Conservation (phyloP, 1,284 basidiomycete genomes). For the Sanghuangporus baumii region DNA sequence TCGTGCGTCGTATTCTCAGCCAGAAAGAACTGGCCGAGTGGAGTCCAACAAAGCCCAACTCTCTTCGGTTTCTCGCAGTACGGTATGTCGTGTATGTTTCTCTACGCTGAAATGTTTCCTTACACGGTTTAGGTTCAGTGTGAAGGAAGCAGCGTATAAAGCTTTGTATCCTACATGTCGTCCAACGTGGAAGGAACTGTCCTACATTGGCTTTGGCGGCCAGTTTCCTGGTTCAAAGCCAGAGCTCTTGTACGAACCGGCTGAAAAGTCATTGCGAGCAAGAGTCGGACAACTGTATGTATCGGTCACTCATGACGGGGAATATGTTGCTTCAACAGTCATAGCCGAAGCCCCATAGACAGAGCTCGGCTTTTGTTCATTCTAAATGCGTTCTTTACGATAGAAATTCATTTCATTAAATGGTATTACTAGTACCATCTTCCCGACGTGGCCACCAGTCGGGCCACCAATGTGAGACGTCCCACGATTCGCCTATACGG, state of each 20-base stretch:
- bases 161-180: conserved; percentile 61
- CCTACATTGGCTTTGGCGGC: conserved; percentile 36
- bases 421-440: background rate
- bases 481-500: conserved; percentile 25
- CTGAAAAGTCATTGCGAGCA: background rate
- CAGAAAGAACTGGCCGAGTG: conserved; percentile 44
- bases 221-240: conserved; percentile 41
- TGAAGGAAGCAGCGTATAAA: conserved; percentile 91
- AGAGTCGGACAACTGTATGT: conserved; percentile 44
- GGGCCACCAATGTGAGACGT: conserved; percentile 58
- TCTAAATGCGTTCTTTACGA: background rate
- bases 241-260: conserved; percentile 38
- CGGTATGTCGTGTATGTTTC: conserved; percentile 39
- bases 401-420: background rate
- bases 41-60: conserved; percentile 25
- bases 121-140: conserved; percentile 19
- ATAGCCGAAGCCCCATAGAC: conserved; percentile 42
- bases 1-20: conserved; percentile 65
- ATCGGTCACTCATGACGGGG: conserved; percentile 82
- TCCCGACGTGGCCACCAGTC: conserved; percentile 57
- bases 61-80: conserved; percentile 52
- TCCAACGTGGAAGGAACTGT: conserved; percentile 78
- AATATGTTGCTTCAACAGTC: conserved; percentile 75
- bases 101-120: background rate
- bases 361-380: background rate